A percentile compares a stretch with the other conserved stretches of the same genome.
Conservation (phyloP, 2,329 filamentous ascomycete species). For the Hypoxylon sp. region DNA sequence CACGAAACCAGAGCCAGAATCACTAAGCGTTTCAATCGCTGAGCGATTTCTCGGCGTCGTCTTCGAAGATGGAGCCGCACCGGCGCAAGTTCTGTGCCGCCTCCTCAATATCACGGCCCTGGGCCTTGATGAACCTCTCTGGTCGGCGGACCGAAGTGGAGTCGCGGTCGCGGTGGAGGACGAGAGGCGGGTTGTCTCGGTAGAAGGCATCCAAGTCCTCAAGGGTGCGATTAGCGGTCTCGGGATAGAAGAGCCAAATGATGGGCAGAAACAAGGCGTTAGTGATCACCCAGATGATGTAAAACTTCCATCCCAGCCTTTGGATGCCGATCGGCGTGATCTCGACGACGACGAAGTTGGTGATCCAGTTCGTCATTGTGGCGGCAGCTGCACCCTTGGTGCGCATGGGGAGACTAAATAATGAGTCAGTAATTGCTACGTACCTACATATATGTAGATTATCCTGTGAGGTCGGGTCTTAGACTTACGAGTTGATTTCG, state of each 20-base stretch:
- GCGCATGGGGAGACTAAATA: constrained; percentile 55
- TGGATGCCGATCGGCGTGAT: constrained; percentile 54
- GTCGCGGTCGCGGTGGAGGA: constrained; percentile 48
- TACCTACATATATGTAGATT: not conserved
- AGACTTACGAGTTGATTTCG: constrained; percentile 57
- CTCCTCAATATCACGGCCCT: constrained; percentile 47
- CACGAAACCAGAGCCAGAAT: not conserved
- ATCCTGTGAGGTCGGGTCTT: not conserved
- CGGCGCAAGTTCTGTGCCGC: constrained; percentile 37
- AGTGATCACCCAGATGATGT: constrained; percentile 65
- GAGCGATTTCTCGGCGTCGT: constrained; percentile 37
- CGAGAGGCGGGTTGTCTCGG: constrained; percentile 48
- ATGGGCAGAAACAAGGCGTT: constrained; percentile 60
- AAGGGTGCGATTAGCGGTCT: constrained; percentile 55
- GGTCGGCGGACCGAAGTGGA: constrained; percentile 44
- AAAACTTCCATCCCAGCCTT: constrained; percentile 65
- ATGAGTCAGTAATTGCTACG: constrained; percentile 11
- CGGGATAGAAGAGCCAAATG: constrained; percentile 63
- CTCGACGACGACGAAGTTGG: constrained; percentile 55
- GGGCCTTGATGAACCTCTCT: constrained; percentile 39
- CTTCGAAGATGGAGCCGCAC: constrained; percentile 35
- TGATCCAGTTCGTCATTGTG: constrained; percentile 57
- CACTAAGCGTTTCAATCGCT: constrained; percentile 10
- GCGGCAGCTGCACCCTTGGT: constrained; percentile 57
- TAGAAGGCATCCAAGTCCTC: constrained; percentile 50